A percentile compares a stretch with the other conserved stretches of the same genome.
These are phyloP conservation scores for Lecanosticta acicola DNA, from an alignment of 2,329 filamentous ascomycete genomes.

Conservation along the genomic window DNA sequence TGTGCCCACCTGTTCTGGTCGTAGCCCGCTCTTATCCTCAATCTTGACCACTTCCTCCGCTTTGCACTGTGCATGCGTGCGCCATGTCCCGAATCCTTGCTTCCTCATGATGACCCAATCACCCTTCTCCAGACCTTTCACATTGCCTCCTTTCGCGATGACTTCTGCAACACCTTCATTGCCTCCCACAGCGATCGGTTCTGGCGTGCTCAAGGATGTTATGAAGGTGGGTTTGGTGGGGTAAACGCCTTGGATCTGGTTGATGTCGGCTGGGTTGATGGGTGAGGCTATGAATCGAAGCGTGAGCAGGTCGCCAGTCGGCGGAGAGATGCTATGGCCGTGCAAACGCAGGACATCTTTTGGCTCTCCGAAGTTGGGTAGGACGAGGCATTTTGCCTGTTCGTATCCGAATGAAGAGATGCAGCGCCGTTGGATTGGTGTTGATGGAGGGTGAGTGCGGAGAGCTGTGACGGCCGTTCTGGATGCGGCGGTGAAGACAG, in stretches of 20 bases:
- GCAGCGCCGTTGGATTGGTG: constrained; percentile 32
- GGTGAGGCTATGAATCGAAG: constrained; percentile 84
- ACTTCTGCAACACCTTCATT: constrained; percentile 96
- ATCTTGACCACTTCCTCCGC: constrained; percentile 61
- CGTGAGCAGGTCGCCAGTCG: constrained; percentile 64
- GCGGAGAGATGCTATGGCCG: constrained; percentile 69
- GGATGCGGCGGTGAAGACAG: constrained; percentile 8
- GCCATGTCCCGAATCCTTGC: constrained; percentile 86
- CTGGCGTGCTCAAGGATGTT: constrained; percentile 66
- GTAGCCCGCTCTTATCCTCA: constrained; percentile 63
- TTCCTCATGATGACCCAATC: constrained; percentile 91
- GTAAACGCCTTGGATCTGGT: constrained; percentile 96
- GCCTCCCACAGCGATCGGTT: constrained; percentile 71
- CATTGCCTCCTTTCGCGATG: constrained; percentile 58
- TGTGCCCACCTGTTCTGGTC: constrained; percentile 73
- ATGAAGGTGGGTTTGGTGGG: constrained; percentile 76
- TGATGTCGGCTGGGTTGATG: constrained; percentile 96
- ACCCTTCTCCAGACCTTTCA: constrained; percentile 61
- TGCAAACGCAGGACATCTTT: constrained; percentile 65
- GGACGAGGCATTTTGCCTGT: constrained; percentile 76
- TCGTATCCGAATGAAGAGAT: constrained; percentile 70
- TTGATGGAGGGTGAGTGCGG: constrained; percentile 1
- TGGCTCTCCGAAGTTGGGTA: constrained; percentile 69
- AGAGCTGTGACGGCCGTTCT: constrained; percentile 9
- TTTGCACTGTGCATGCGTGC: constrained; percentile 72